A percentile compares a stretch with the other conserved stretches of the same genome.
Evolutionary conservation across 768 basidiomycete genomes (phyloP).

Genomic region (Suillus alpinus): DNA sequence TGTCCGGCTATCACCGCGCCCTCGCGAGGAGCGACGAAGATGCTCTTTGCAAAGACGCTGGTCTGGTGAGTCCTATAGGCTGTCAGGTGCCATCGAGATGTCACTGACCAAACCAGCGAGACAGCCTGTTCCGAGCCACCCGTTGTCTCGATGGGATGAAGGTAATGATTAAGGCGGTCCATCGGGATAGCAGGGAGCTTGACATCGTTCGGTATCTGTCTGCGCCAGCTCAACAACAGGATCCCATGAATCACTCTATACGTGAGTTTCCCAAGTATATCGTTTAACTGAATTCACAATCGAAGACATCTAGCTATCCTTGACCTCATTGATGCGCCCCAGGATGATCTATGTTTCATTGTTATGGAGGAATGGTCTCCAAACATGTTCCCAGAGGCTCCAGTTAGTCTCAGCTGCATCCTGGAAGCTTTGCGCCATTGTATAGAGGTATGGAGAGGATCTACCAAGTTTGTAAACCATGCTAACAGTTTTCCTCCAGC

Average conservation of each 20-base stretch:
- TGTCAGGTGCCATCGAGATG: background rate
- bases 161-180: constrained; percentile 68
- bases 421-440: constrained; percentile 60
- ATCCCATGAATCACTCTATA: constrained; percentile 76
- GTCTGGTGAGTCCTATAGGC: constrained; percentile 49
- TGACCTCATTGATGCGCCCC: constrained; percentile 53
- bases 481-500: constrained; percentile 37
- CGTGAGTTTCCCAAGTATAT: constrained; percentile 43
- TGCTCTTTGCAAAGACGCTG: constrained; percentile 67
- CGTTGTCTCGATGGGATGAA: constrained; percentile 48
- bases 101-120: constrained; percentile 45
- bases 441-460: constrained; percentile 51
- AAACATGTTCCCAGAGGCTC: constrained; percentile 49
- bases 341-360: constrained; percentile 59
- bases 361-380: constrained; percentile 83
- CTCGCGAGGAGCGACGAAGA: constrained; percentile 44
- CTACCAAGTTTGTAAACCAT: background rate
- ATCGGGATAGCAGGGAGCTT: constrained; percentile 60
- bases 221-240: constrained; percentile 45
- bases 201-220: constrained; percentile 56
- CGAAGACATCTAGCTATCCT: constrained; percentile 49
- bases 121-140: constrained; percentile 69
- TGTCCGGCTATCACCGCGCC: constrained; percentile 33
- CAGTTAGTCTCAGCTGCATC: constrained; percentile 52
- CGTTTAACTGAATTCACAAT: background rate